phyloP scores from a whole-genome alignment of 1,139 yeast species.

The Hanseniaspora sp. region DNA sequence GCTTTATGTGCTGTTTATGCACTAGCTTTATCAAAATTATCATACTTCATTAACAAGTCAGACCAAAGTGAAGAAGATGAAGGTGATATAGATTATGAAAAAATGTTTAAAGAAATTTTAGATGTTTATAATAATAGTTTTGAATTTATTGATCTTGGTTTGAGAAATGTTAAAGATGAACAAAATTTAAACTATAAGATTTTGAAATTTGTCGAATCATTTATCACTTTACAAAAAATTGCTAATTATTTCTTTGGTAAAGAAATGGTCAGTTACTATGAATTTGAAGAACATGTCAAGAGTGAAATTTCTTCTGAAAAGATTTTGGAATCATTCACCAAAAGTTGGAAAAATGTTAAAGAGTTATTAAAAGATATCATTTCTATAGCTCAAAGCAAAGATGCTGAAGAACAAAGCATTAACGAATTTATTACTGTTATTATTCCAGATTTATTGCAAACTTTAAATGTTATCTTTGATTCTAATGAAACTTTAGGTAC shows the following conservation, averaged over 20 bases:
- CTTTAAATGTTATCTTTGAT: constrained; percentile 14
- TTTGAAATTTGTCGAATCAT: constrained; percentile 44
- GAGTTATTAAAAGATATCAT: neutral
- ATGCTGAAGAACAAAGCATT: neutral
- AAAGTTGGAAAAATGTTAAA: neutral
- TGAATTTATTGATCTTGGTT: constrained; percentile 58
- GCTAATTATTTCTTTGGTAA: constrained; percentile 48
- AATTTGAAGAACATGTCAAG: constrained; percentile 35
- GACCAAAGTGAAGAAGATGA: constrained; percentile 31
- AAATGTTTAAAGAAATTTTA: constrained; percentile 33
- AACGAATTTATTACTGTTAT: constrained; percentile 6
- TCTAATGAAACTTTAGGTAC: constrained; percentile 13
- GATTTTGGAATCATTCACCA: neutral
- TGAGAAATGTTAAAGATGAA: constrained; percentile 36
- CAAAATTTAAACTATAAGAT: constrained; percentile 19
- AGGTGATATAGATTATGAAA: constrained; percentile 16
- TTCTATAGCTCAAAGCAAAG: neutral
- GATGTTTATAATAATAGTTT: constrained; percentile 59
- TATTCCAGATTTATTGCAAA: constrained; percentile 13
- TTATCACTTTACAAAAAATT: constrained; percentile 46
- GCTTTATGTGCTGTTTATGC: constrained; percentile 64
- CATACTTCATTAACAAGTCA: constrained; percentile 34
- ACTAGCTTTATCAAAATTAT: constrained; percentile 56
- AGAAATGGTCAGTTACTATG: constrained; percentile 37
- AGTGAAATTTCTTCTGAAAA: constrained; percentile 23